Evolutionary conservation across 169 alveolate genomes (phyloP), one percentile per base, ranked within the genome.

Genomic region (Cystoisospora suis): DNA sequence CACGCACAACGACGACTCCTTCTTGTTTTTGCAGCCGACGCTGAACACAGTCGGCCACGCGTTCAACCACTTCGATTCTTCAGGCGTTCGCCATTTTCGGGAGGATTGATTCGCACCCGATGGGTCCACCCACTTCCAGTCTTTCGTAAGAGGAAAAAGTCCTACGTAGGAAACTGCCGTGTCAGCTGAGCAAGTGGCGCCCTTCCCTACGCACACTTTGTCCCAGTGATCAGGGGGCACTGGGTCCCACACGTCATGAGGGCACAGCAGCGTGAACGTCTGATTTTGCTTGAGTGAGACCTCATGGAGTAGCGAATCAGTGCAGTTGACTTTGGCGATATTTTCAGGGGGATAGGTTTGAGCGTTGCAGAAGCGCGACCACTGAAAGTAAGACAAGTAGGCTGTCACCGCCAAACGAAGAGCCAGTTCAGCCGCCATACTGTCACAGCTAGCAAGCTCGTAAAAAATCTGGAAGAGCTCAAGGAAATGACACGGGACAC

Each of bases 91-190:
- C 79, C 79, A 65, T 27, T 20, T 23, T 20, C 36, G 79, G 15
- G 42, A 12, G 20, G 15, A 34, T 38, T 65, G 46, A 3, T 29
- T 20, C 23, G 29, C 29, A 44, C 12, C 36, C 12, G 29, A 40
- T 2, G 79, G 79, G 23, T 15, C 9, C 79, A 65, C 79, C 79
- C 79, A 65, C 79, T 65, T 65, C 79, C 79, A 65, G 42, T 29
- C 9, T 44, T 65, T 65, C 36, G 79, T 27, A 12, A 65, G 17
- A 9, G 79, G 79, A 29, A 65, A 65, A 29, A 17, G 36, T 23
- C 46, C 79, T 34, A n/a, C 44, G 42, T 65, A 65, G 17, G 79
- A 44, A 65, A 44, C 79, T 2, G 79, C 79, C 79, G 29, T 23
- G 15, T 38, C 44, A 29, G 29, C 79, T 23, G 79, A 34, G 45